Evolutionary conservation across 139 green algal genomes (phyloP), one percentile per base, ranked within the genome.

Genomic region (Coccomyxa sp.): DNA sequence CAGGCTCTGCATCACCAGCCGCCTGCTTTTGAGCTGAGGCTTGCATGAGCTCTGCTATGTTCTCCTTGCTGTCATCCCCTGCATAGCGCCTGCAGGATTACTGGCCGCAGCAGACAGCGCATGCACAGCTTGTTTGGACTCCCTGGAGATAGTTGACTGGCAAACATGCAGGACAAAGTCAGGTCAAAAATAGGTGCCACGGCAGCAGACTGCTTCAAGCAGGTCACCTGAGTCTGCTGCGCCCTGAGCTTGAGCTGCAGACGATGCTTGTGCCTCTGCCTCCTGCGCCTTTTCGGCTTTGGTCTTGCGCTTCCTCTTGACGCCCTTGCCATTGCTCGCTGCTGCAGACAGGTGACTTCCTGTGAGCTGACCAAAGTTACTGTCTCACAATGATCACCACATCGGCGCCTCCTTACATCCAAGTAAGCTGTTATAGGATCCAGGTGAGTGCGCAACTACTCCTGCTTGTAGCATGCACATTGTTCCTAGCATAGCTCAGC

Each of bases 271-370:
- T n/a, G n/a, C n/a, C n/a, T n/a, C n/a, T n/a, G n/a, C n/a, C n/a
- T n/a, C n/a, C n/a, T n/a, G 27, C 18, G 50, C 3, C 50, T 18
- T 38, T 10, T 12, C 71, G 31, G 33, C 14, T 74, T 36, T 38
- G 33, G 69, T n/a, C 31, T 24, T 18, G 9, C 27, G 33, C 14
- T 36, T 38, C 12, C 37, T 34, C 69, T 74, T 8, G 33, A n/a
- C 22, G 33, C 69, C 69, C 38, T 85, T 84, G 55, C 80, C 40
- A 77, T 78, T 84, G 18, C 35, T 78, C 14, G 22, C 27, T n/a
- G n/a, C n/a, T n/a, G n/a, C n/a, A n/a, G n/a, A n/a, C n/a, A n/a
- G n/a, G n/a, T n/a, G n/a, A n/a, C n/a, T n/a, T n/a, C n/a, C n/a
- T n/a, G n/a, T n/a, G n/a, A n/a, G n/a, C n/a, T n/a, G n/a, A n/a